These are phyloP conservation scores for Russula emetica DNA, from an alignment of 768 basidiomycete species.

Conservation along the genomic window DNA sequence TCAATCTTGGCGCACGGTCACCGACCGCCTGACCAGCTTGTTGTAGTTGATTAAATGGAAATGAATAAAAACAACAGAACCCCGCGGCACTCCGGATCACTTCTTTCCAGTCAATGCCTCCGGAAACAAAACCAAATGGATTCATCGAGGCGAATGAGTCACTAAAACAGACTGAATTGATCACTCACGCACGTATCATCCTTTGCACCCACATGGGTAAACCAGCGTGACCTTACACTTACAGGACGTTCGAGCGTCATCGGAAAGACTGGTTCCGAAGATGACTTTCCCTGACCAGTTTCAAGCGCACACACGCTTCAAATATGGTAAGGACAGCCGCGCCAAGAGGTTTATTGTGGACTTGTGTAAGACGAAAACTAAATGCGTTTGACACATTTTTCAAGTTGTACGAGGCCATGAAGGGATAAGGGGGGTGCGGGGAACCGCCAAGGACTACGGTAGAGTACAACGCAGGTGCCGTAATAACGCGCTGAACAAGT, in stretches of 20 bases:
- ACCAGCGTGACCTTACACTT: background rate
- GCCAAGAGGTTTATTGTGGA: background rate
- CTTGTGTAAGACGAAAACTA: background rate
- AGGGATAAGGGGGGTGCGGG: background rate
- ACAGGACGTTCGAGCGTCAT: background rate
- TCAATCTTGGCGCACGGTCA: background rate
- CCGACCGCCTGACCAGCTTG: background rate
- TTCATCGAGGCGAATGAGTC: constrained; percentile 1
- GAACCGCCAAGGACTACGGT: constrained; percentile 16
- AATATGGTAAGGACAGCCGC: constrained; percentile 2
- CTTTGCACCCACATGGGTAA: background rate
- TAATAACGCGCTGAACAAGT: constrained; percentile 23
- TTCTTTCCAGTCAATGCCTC: background rate
- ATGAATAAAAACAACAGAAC: constrained; percentile 4
- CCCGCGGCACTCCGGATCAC: constrained; percentile 24
- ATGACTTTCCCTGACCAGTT: constrained; percentile 1
- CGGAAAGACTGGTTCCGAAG: background rate
- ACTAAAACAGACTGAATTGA: background rate
- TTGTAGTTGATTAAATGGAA: background rate
- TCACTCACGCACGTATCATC: constrained; percentile 1
- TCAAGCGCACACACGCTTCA: constrained; percentile 1
- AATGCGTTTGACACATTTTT: background rate
- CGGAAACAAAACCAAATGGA: constrained; percentile 1
- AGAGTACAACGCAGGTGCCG: constrained; percentile 14
- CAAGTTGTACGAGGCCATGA: background rate